phyloP scores from a whole-genome alignment of 495 filamentous ascomycete genomes.

The Lophium mytilinum region DNA sequence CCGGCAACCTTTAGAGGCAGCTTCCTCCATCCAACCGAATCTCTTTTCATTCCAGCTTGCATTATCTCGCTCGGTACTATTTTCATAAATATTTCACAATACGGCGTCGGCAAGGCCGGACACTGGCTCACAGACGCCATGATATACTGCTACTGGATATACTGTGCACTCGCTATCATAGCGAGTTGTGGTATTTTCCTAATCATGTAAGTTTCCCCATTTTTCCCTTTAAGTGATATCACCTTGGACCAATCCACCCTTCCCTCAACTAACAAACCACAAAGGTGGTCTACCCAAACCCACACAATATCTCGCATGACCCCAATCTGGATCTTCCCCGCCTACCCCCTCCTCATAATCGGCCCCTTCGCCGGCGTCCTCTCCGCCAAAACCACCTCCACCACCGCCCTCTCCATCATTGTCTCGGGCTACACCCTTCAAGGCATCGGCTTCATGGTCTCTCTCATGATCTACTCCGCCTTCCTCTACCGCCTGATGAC shows the following conservation, averaged over 20 bases:
- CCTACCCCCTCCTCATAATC: slow-evolving; percentile 74
- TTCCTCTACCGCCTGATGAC: slow-evolving; percentile 89
- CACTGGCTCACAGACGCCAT: slow-evolving; percentile 59
- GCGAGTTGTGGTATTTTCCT: slow-evolving; percentile 65
- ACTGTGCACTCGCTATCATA: slow-evolving; percentile 54
- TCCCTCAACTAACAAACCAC: background rate
- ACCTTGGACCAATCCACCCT: background rate
- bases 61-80: slow-evolving; percentile 69
- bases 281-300: slow-evolving; percentile 59
- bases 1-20: slow-evolving; percentile 65
- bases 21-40: slow-evolving; percentile 70
- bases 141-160: slow-evolving; percentile 65
- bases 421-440: slow-evolving; percentile 66
- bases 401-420: slow-evolving; percentile 52
- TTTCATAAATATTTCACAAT: slow-evolving; percentile 71
- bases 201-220: slow-evolving; percentile 43
- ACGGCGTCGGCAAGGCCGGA: slow-evolving; percentile 56
- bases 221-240: background rate
- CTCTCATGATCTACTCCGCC: slow-evolving; percentile 76
- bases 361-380: slow-evolving; percentile 68
- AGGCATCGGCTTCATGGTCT: slow-evolving; percentile 77
- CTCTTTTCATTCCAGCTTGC: slow-evolving; percentile 67
- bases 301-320: slow-evolving; percentile 86
- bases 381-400: slow-evolving; percentile 39
- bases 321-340: slow-evolving; percentile 86